These are phyloP conservation scores for Boletellus emodensis DNA, from an alignment of 768 basidiomycete species.

Conservation along the genomic window DNA sequence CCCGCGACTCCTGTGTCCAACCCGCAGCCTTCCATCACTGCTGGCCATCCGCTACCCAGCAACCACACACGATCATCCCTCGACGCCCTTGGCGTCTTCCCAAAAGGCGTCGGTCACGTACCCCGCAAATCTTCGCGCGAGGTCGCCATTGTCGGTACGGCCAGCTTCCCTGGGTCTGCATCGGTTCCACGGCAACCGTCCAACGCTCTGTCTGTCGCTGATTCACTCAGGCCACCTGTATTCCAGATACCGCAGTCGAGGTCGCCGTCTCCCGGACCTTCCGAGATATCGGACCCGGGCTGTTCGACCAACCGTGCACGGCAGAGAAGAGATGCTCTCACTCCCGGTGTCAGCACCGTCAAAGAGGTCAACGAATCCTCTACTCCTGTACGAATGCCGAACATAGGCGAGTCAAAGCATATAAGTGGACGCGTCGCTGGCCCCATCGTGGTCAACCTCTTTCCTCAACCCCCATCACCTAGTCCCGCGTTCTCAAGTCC, in stretches of 20 bases:
- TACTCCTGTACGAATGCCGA: slow-evolving; percentile 48
- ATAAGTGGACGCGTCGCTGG: slow-evolving; percentile 58
- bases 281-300: slow-evolving; percentile 32
- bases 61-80: slow-evolving; percentile 47
- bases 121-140: slow-evolving; percentile 46
- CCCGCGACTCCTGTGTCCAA: slow-evolving; percentile 42
- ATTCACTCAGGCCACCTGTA: slow-evolving; percentile 34
- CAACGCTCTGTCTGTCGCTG: slow-evolving; percentile 26
- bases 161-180: slow-evolving; percentile 26
- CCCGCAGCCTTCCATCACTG: slow-evolving; percentile 16
- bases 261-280: slow-evolving; percentile 29
- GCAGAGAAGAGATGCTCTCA: slow-evolving; percentile 33
- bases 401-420: slow-evolving; percentile 59
- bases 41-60: slow-evolving; percentile 4
- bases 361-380: slow-evolving; percentile 23
- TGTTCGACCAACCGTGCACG: slow-evolving; percentile 26
- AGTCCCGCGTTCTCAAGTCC: slow-evolving; percentile 27
- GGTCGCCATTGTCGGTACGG: slow-evolving; percentile 51
- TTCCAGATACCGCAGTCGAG: slow-evolving; percentile 36
- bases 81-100: slow-evolving; percentile 35
- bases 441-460: slow-evolving; percentile 54
- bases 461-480: slow-evolving; percentile 31
- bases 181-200: slow-evolving; percentile 26
- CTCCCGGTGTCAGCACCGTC: slow-evolving; percentile 28
- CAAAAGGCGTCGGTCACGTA: slow-evolving; percentile 34